A percentile compares a stretch with the other conserved stretches of the same genome.
Conservation (phyloP, 2,329 filamentous ascomycete species). For the Leptographium radiaticola region DNA sequence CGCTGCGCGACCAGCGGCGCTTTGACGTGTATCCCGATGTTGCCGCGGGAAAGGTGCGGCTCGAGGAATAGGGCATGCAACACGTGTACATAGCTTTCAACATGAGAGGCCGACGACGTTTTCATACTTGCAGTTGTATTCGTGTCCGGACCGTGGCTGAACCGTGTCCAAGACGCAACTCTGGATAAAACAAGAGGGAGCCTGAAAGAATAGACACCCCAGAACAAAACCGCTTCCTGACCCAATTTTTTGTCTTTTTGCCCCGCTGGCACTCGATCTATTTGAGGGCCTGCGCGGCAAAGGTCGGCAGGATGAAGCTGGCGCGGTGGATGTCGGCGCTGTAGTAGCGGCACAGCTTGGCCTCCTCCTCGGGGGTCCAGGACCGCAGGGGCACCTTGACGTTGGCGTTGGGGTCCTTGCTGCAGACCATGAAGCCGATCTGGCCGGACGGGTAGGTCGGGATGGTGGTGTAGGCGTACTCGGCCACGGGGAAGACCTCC, state of each 20-base stretch:
- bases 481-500: constrained; percentile 91
- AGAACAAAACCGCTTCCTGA: not conserved
- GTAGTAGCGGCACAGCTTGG: constrained; percentile 91
- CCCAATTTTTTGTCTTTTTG: not conserved
- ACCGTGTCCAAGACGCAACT: too few relatives aligned
- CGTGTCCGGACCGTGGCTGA: too few relatives aligned
- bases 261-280: constrained; percentile 18
- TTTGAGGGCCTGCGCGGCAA: constrained; percentile 66
- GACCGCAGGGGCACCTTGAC: constrained; percentile 72
- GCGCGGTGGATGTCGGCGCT: constrained; percentile 94
- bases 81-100: too few relatives aligned
- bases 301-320: constrained; percentile 84
- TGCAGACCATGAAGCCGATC: constrained; percentile 99
- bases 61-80: not conserved
- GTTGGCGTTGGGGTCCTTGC: constrained; percentile 78
- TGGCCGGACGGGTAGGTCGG: constrained; percentile 97
- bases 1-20: constrained; percentile 68
- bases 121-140: too few relatives aligned
- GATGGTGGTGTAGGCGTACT: constrained; percentile 99
- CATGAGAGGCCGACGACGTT: too few relatives aligned
- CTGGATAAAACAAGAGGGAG: too few relatives aligned
- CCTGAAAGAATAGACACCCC: not conserved
- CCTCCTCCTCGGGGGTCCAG: constrained; percentile 80
- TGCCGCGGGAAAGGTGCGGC: constrained; percentile 40
- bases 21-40: constrained; percentile 96